These are phyloP conservation scores for Abelmoschus esculentus DNA, from an alignment of 345 rosid genomes.

Conservation along the genomic window DNA sequence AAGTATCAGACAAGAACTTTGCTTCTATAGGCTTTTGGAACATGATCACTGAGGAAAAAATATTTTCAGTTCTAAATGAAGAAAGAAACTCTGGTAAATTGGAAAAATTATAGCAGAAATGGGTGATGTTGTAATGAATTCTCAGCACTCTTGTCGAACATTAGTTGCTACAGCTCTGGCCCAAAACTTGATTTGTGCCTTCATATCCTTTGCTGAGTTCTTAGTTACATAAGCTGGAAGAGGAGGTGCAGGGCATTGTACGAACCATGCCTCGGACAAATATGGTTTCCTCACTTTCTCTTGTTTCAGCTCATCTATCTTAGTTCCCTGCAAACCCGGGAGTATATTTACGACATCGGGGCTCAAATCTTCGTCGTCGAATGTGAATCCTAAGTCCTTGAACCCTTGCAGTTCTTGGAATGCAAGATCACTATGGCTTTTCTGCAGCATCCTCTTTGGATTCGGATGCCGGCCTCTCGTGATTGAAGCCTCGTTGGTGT, in stretches of 20 bases:
- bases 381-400: slow-evolving; percentile 41
- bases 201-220: slow-evolving; percentile 42
- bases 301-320: slow-evolving; percentile 5
- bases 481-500: slow-evolving; percentile 12
- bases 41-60: background rate
- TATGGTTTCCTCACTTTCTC: slow-evolving; percentile 22
- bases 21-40: background rate
- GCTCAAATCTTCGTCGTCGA: slow-evolving; percentile 30
- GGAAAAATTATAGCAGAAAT: background rate
- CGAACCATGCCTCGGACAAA: slow-evolving; percentile 35
- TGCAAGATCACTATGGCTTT: slow-evolving; percentile 41
- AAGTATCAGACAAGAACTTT: background rate
- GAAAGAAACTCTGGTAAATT: background rate
- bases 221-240: slow-evolving; percentile 37
- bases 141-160: slow-evolving; percentile 43
- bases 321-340: slow-evolving; percentile 33
- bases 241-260: slow-evolving; percentile 27
- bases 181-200: slow-evolving; percentile 64
- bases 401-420: slow-evolving; percentile 36
- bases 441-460: slow-evolving; percentile 23
- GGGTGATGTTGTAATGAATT: background rate
- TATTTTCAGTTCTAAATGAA: background rate
- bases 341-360: slow-evolving; percentile 22
- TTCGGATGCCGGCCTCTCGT: slow-evolving; percentile 12
- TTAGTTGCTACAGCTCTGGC: slow-evolving; percentile 70